Base-by-base conservation (phyloP, 1,284 basidiomycete species). In the Microbotryomycetes sp. region DNA sequence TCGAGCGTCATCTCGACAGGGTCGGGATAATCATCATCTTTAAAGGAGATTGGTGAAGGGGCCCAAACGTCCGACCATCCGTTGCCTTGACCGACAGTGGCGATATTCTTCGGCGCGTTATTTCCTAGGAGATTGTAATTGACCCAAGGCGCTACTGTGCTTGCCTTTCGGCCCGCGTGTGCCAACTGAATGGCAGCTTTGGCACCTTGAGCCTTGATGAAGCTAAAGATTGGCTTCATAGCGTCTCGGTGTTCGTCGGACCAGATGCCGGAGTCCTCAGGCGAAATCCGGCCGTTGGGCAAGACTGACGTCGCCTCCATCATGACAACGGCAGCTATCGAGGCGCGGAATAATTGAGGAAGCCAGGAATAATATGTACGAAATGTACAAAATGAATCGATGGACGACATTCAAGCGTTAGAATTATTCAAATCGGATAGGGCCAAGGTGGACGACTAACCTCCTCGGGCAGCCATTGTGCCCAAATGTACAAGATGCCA, bases 401-500 rank as follows among this genome's bases (percentile, higher is more conserved):
- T 30, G 41, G n/a, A 16, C 18, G 59, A 23, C 7, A 57, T 29
- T 5, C 58, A 5, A n/a, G 45, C 30, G 47, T 23, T 13, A 53
- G 26, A 28, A 47, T 30, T 18, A n/a, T n/a, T n/a, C n/a, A n/a
- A 31, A n/a, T n/a, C 15, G 3, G n/a, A 7, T 1, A 26, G 45
- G 15, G 26, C n/a, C n/a, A n/a, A n/a, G n/a, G n/a, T n/a, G n/a
- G n/a, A n/a, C 9, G 35, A 9, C 35, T 41, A 9, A 41, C 35
- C 35, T 1, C 71, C 67, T 2, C 77, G 75, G 52, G 76, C 51
- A 1, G 60, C 64, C 23, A 60, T 54, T 66, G 81, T 81, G 18
- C 83, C 84, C 45, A 85, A 79, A 72, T 89, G 87, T 24, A 88
- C 85, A 15, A 89, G 75, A 74, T 91, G 88, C 84, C 60, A 88